Conservation (phyloP, 108 stramenopile genomes). For the Pseudonitzschia multiseries region DNA sequence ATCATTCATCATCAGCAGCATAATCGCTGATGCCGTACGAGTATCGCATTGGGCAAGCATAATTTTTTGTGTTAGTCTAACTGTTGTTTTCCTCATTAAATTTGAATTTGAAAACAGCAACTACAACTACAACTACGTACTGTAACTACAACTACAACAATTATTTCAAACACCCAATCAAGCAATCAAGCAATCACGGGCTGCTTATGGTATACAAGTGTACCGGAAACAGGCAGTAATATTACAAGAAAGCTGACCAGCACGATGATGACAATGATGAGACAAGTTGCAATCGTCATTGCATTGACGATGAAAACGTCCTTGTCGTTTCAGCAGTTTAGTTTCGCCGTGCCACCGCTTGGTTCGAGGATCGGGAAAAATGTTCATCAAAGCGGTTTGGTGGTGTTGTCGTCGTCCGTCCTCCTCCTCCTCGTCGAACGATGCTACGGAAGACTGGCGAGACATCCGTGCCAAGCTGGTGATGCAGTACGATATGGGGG, state of each 20-base stretch:
- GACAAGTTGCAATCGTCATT: neutral
- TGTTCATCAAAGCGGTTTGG: neutral
- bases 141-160: too few relatives aligned
- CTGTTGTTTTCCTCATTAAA: too few relatives aligned
- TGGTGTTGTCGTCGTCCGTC: too few relatives aligned
- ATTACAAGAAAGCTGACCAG: neutral
- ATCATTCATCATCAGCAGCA: too few relatives aligned
- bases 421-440: too few relatives aligned
- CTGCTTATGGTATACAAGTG: neutral
- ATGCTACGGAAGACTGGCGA: constrained; percentile 40
- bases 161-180: too few relatives aligned
- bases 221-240: neutral
- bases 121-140: too few relatives aligned
- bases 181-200: neutral
- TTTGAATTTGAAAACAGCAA: too few relatives aligned
- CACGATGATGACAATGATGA: too few relatives aligned
- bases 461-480: constrained; percentile 57
- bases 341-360: neutral
- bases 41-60: too few relatives aligned
- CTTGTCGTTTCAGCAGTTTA: neutral
- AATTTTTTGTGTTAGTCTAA: too few relatives aligned
- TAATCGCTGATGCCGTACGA: too few relatives aligned
- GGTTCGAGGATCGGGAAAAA: neutral
- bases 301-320: neutral
- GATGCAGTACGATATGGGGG: constrained; percentile 14